These are phyloP conservation scores for Carpinus viminea DNA, from an alignment of 306 rosid species.

Conservation along the genomic window DNA sequence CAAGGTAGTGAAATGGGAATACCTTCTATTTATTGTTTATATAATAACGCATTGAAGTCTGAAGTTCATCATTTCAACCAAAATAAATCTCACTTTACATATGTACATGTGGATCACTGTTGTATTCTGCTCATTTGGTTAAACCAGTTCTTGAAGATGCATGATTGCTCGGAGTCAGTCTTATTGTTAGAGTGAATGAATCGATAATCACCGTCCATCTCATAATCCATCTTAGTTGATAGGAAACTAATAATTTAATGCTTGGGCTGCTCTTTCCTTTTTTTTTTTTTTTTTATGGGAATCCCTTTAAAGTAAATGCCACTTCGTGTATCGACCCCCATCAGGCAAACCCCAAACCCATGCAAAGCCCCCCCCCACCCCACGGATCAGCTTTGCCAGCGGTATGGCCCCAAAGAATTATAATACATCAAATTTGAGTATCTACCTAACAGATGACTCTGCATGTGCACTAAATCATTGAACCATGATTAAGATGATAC, in stretches of 20 bases:
- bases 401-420: background rate
- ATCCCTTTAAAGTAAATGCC: no score
- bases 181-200: background rate
- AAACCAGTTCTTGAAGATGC: background rate
- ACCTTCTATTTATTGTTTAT: background rate
- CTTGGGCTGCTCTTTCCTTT: background rate
- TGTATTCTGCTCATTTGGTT: background rate
- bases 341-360: no score
- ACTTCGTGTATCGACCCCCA: no score
- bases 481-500: constrained; percentile 1
- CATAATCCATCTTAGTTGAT: background rate
- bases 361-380: no score
- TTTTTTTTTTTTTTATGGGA: no score
- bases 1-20: background rate
- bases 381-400: no score
- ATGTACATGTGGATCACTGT: no score
- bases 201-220: background rate
- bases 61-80: background rate
- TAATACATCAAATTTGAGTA: background rate
- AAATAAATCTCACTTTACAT: no score
- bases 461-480: background rate
- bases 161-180: background rate
- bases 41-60: background rate
- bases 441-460: background rate
- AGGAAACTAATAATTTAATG: background rate